Conservation (phyloP, 176 grass and related monocot species). For the Zizania latifolia region DNA sequence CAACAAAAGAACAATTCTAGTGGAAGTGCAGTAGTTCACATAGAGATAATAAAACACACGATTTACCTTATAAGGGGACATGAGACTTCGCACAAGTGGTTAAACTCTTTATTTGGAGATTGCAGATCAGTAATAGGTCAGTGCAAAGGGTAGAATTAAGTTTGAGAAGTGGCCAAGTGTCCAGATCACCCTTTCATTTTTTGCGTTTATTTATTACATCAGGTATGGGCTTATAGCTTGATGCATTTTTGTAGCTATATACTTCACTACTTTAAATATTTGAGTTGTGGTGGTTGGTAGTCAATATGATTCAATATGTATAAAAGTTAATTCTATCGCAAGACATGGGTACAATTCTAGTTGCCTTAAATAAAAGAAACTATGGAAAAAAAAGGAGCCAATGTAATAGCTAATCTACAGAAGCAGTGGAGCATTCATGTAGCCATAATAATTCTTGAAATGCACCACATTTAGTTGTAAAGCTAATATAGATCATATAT, state of each 20-base stretch:
- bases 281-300: not conserved
- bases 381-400: not conserved
- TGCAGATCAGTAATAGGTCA: not conserved
- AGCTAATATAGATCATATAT: constrained; percentile 7
- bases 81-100: not conserved
- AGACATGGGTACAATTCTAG: not conserved
- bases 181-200: not conserved
- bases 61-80: not conserved
- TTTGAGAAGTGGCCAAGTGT: not conserved
- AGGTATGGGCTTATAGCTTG: not conserved
- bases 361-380: not conserved
- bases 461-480: constrained; percentile 17
- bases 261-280: not conserved
- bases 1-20: not conserved
- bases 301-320: not conserved
- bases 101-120: not conserved
- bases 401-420: not conserved
- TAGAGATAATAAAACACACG: not conserved
- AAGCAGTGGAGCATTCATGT: constrained; percentile 1
- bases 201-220: not conserved
- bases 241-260: not conserved
- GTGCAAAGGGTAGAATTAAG: not conserved
- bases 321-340: not conserved
- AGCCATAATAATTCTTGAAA: constrained; percentile 4
- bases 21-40: not conserved